Evolutionary conservation across 2,329 filamentous ascomycete species (phyloP), one percentile per base, ranked within the genome.

Genomic region (Aspergillus transmontanensis): DNA sequence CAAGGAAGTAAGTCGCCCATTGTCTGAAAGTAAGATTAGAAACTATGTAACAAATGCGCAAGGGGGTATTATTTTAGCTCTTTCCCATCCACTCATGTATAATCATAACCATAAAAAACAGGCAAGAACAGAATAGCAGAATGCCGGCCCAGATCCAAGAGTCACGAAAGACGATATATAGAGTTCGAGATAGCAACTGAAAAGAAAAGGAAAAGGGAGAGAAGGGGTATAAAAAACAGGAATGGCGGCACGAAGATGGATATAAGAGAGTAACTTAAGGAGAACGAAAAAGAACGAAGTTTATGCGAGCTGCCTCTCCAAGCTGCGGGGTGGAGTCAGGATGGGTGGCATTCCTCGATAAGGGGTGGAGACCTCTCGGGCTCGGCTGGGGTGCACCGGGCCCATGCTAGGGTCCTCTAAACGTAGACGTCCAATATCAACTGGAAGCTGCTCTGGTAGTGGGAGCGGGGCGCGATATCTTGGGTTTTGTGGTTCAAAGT

Each of bases 221-320:
- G 54, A 58, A 60, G 54, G 57, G 48, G 39, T 51, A 58, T 45
- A 58, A 7, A 28, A 11, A 34, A 28, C 28, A 50, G 16, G 7
- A 34, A 16, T 9, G 21, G 46, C 9, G 50, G 30, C 6, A 48
- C 41, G 21, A 28, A 28, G 16, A 28, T 41, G 58, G 57, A 21
- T 36, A 28, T 23, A 30, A 43, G 21, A 6, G 28, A 45, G 34
- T 50, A 48, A 64, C 26, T 28, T 28, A 28, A 32, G 62, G 16
- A 41, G 11, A 41, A 19, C 39, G 19, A 41, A 2, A 53, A 23
- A 34, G n/a, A 59, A 63, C 30, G 30, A 36, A n/a, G 19, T 16
- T 74, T 69, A 79, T 16, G 77, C 78, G 59, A 79, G 70, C 57
- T 76, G 77, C 57, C 76, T 73, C 64, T 79, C 78, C 56, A 79